These are phyloP conservation scores for Brasenia schreberi DNA, from an alignment of 164 flowering plant species.

Conservation along the genomic window DNA sequence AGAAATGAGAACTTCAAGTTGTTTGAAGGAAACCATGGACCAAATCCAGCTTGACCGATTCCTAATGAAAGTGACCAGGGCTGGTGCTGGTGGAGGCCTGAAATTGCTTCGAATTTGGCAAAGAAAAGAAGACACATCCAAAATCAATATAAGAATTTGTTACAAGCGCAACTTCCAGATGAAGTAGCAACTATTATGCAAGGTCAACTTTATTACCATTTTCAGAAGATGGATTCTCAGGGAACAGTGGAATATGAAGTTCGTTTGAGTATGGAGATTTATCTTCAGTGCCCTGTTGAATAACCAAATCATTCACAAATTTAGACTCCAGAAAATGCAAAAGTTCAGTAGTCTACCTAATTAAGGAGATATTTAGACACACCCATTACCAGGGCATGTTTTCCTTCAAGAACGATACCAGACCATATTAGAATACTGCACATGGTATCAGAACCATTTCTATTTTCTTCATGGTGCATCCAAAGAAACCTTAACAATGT, in stretches of 20 bases:
- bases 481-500: neutral
- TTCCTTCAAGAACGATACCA: neutral
- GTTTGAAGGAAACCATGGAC: conserved; percentile 5
- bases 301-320: neutral
- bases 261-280: neutral
- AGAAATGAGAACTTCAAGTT: conserved; percentile 5
- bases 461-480: neutral
- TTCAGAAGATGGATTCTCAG: conserved; percentile 3
- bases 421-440: neutral
- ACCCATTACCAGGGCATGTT: neutral
- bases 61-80: conserved; percentile 4
- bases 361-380: no score
- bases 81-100: conserved; percentile 7
- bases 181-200: neutral
- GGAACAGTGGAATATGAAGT: neutral
- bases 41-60: conserved; percentile 3
- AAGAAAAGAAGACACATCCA: neutral
- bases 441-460: neutral
- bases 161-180: neutral
- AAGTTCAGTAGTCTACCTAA: neutral
- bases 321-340: neutral
- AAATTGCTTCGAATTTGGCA: neutral
- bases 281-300: neutral
- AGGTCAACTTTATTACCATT: conserved; percentile 18
- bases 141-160: neutral